Conservation (phyloP, 805 yeast species). For the Saccharomycopsis capsularis region DNA sequence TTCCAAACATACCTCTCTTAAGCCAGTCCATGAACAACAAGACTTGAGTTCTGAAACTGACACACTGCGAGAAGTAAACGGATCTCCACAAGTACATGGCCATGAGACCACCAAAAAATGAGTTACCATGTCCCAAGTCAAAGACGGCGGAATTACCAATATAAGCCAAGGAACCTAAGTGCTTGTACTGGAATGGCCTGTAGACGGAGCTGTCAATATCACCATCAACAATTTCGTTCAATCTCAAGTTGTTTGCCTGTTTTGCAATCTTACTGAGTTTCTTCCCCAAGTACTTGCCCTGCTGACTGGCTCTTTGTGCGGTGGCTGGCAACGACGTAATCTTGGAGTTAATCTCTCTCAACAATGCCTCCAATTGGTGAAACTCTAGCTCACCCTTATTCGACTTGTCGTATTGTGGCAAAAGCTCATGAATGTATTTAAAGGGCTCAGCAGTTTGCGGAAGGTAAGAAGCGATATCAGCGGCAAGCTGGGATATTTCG, state of each 20-base stretch:
- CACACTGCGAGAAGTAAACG: constrained; percentile 62
- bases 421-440: constrained; percentile 40
- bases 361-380: constrained; percentile 42
- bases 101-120: constrained; percentile 56
- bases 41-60: constrained; percentile 56
- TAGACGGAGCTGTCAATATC: constrained; percentile 50
- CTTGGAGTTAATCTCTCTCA: constrained; percentile 52
- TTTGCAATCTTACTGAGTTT: constrained; percentile 49
- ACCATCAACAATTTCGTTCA: constrained; percentile 42
- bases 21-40: constrained; percentile 62
- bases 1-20: constrained; percentile 52
- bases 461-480: constrained; percentile 41
- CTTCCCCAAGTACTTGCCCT: constrained; percentile 58
- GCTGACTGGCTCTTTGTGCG: constrained; percentile 69
- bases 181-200: constrained; percentile 55
- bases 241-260: constrained; percentile 36
- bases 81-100: constrained; percentile 75
- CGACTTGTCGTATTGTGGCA: constrained; percentile 45
- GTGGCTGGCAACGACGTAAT: constrained; percentile 67
- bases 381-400: constrained; percentile 45
- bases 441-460: constrained; percentile 56
- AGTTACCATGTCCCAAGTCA: constrained; percentile 50
- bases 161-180: constrained; percentile 62
- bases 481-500: constrained; percentile 44
- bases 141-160: constrained; percentile 67